These are phyloP conservation scores for Furcasterigmium furcatum DNA, from an alignment of 2,329 filamentous ascomycete genomes.

Conservation along the genomic window DNA sequence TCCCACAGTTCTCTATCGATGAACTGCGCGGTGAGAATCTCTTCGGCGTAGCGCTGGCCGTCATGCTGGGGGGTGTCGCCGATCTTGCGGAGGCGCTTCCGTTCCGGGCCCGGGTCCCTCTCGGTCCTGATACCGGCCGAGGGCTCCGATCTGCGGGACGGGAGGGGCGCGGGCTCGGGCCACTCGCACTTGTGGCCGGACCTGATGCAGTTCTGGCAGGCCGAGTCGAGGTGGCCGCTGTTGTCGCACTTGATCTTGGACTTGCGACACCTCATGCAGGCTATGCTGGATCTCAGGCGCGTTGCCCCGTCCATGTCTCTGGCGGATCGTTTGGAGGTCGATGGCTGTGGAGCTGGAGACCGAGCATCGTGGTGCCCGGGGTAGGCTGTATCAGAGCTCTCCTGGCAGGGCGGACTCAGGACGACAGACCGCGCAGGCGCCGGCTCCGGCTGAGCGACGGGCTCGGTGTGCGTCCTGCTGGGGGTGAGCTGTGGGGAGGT, in stretches of 20 bases:
- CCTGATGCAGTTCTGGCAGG: conserved; percentile 72
- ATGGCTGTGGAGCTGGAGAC: conserved; percentile 25
- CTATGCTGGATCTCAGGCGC: conserved; percentile 74
- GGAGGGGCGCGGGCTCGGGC: conserved; percentile 39
- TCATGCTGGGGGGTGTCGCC: conserved; percentile 38
- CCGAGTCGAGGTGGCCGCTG: conserved; percentile 41
- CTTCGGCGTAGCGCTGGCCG: conserved; percentile 41
- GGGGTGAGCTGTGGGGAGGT: conserved; percentile 25
- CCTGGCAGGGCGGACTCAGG: conserved; percentile 13
- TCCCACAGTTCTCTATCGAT: conserved; percentile 65
- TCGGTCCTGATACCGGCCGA: conserved; percentile 33
- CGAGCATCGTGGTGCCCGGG: conserved; percentile 2
- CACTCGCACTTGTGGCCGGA: conserved; percentile 72
- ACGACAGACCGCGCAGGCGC: conserved; percentile 13
- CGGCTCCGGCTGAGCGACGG: conserved; percentile 24
- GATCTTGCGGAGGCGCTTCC: conserved; percentile 43
- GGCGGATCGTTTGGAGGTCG: conserved; percentile 28
- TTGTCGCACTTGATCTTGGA: conserved; percentile 90
- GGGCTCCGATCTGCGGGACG: conserved; percentile 39
- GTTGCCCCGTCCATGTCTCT: conserved; percentile 36
- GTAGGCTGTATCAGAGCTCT: conserved; percentile 10
- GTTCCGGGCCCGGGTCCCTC: conserved; percentile 40
- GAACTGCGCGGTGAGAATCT: conserved; percentile 59
- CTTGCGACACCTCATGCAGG: conserved; percentile 70
- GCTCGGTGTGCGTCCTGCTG: conserved; percentile 32